Evolutionary conservation across 345 rosid species (phyloP), one percentile per base, ranked within the genome.

Genomic region (Noccaea caerulescens): DNA sequence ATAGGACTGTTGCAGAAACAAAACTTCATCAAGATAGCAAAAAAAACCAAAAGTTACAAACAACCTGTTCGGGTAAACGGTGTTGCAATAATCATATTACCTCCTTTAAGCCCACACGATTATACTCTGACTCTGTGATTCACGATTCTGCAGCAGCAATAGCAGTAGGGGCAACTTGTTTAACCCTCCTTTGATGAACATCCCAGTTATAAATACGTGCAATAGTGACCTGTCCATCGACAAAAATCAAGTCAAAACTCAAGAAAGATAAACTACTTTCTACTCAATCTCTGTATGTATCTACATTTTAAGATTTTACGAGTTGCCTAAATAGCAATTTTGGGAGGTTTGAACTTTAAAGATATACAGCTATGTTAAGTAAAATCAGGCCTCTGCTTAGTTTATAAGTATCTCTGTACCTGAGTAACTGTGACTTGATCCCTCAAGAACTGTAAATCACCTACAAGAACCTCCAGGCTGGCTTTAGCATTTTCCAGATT

Each of bases 381-480:
- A 5, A 63, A 16, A 49, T 20, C 18, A 39, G 61, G 18, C 16
- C 36, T 20, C 25, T 47, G 57, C 43, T 57, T 14, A 23, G 3
- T 6, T 50, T 30, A 59, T 6, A 63, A 36, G 53, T 18, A 23
- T 53, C 39, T 53, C 2, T 45, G 16, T 83, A 94, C 97, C 98
- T 89, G 97, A 47, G 98, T 92, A 79, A 89, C 85, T 55, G 97
- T 92, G 77, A 89, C 96, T 76, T 95, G 98, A 77, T 95, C 98
- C 86, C 96, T 85, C 81, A 88, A 81, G 79, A 95, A 92, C 53
- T 87, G 98, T 43, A 90, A 82, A 86, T 95, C 98, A 7, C 85
- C 86, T 57, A 92, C 66, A 55, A 95, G 97, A 69, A 87, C 98
- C 83, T 87, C 93, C 72, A 92, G 77, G 77, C 99, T 94, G 53